A percentile compares a stretch with the other conserved stretches of the same genome.
These are phyloP conservation scores for Daedaleopsis nitida DNA, from an alignment of 768 basidiomycete genomes.

Conservation along the genomic window DNA sequence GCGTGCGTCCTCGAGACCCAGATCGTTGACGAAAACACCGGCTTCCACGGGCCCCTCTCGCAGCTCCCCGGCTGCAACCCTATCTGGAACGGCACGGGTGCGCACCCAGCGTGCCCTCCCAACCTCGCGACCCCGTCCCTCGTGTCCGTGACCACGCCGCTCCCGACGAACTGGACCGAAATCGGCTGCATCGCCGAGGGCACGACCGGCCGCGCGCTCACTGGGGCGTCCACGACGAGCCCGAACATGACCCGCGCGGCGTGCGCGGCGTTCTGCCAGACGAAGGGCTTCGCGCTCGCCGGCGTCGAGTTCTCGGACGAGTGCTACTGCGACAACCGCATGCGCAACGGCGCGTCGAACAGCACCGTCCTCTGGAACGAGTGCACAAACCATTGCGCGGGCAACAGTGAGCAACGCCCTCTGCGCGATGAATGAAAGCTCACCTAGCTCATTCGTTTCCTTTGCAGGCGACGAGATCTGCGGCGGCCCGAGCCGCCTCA, in stretches of 20 bases:
- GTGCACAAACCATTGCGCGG: slow-evolving; percentile 27
- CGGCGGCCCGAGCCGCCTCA: slow-evolving; percentile 25
- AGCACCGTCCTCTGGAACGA: slow-evolving; percentile 19
- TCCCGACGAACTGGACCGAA: slow-evolving; percentile 23
- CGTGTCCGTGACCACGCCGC: slow-evolving; percentile 13
- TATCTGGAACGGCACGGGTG: slow-evolving; percentile 15
- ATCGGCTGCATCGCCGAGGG: slow-evolving; percentile 30
- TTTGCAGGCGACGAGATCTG: slow-evolving; percentile 22
- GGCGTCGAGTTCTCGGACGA: slow-evolving; percentile 32
- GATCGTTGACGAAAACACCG: slow-evolving; percentile 24
- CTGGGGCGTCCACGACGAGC: slow-evolving; percentile 21
- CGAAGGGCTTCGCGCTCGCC: slow-evolving; percentile 28
- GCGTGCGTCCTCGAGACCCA: slow-evolving; percentile 23
- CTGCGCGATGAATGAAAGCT: too few relatives aligned
- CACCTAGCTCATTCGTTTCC: background rate
- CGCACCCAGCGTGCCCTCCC: slow-evolving; percentile 11
- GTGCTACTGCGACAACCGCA: slow-evolving; percentile 29
- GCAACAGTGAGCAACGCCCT: slow-evolving; percentile 18
- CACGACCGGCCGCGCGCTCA: slow-evolving; percentile 27
- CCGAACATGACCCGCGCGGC: slow-evolving; percentile 24
- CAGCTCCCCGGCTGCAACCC: slow-evolving; percentile 29
- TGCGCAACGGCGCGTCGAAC: slow-evolving; percentile 26
- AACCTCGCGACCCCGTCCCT: slow-evolving; percentile 7
- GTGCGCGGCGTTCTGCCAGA: slow-evolving; percentile 27
- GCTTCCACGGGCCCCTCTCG: slow-evolving; percentile 12